Evolutionary conservation across 1,284 basidiomycete species (phyloP), one percentile per base, ranked within the genome.

Genomic region (Sanghuangporus weigelae): DNA sequence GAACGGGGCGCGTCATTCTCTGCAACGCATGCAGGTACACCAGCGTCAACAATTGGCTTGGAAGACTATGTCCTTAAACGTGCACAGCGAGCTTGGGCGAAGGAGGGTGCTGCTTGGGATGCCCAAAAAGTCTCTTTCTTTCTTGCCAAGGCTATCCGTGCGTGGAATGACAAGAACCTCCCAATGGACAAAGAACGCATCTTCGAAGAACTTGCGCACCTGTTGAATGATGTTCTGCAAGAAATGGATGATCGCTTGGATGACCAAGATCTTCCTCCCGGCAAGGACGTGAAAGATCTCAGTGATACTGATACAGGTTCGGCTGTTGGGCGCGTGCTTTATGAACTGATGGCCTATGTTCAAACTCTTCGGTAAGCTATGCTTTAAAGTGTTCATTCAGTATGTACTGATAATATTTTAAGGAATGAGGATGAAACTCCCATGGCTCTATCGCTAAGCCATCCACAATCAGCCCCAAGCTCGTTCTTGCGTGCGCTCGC

Each of bases 81-180:
- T 2, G 89, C 88, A 0, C 90, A 89, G 67, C 81, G 81, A 2
- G 88, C 87, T 0, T 91, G 86, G 86, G 78, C 84, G 1, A 84
- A 82, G 68, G 84, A 88, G 56, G 84, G 85, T 48, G 72, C 77
- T 2, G 72, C 75, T n/a, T 89, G 87, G 84, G 86, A 89, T 63
- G 78, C 87, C 14, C 78, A 78, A 7, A 78, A 83, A 40, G 77
- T 89, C n/a, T 84, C 84, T 0, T 77, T 76, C 51, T 74, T 81
- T 49, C 70, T 90, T 10, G 77, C 77, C 36, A 77, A 76, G 31
- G 82, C 85, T 35, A 76, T 85, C 4, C 76, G 78, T 49, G 78
- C 78, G 5, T 92, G 89, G 89, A 74, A 64, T 26, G 38, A 40
- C 14, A 67, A 67, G 64, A 57, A 57, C 10, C 55, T 74, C 68